Evolutionary conservation across 768 basidiomycete species (phyloP), one percentile per base, ranked within the genome.

Genomic region (Rhizopogon rudus): DNA sequence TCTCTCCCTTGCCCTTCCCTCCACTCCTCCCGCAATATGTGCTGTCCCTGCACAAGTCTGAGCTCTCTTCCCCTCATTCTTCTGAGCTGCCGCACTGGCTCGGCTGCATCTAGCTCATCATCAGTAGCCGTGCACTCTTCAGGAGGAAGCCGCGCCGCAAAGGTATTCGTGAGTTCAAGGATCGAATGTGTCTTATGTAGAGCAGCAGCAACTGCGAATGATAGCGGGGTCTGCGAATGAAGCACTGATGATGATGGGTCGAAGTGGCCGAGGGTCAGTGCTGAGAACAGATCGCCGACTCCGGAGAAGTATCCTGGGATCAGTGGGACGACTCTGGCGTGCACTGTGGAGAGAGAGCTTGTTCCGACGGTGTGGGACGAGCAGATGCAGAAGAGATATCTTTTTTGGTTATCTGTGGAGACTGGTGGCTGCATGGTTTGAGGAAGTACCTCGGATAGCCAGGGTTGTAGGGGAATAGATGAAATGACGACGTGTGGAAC

Each of bases 281-380:
- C 91, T 6, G 93, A 93, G 75, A 98, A 98, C 54, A 98, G 84
- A 69, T 99, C 97, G 16, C 97, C 97, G 10, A 97, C 95, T 25
- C 97, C 97, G 17, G 92, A 89, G 69, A 94, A 98, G 74, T 98
- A 97, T 10, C 94, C 95, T 5, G 87, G 81, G 44, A 98, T 79
- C 29, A 87, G 79, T 2, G 88, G 87, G 8, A 99, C 83, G 43
- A 77, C 80, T 63, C 84, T 84, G 0, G 83, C 84, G 69, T 89
- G 82, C 3, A 95, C 81, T 0, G 69, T 66, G 0, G 81, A 80
- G 53, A 52, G 16, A 1, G 58, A 53, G 10, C 40, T 56, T 48
- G 51, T 58, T 16, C 62, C 60, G 39, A 61, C 61, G 28, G 58
- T 48, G n/a, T 61, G 49, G 1, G 84, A 81, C 0, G 94, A 96